Evolutionary conservation across 495 filamentous ascomycete species (phyloP).

Genomic region (Penicillium tannophilum): DNA sequence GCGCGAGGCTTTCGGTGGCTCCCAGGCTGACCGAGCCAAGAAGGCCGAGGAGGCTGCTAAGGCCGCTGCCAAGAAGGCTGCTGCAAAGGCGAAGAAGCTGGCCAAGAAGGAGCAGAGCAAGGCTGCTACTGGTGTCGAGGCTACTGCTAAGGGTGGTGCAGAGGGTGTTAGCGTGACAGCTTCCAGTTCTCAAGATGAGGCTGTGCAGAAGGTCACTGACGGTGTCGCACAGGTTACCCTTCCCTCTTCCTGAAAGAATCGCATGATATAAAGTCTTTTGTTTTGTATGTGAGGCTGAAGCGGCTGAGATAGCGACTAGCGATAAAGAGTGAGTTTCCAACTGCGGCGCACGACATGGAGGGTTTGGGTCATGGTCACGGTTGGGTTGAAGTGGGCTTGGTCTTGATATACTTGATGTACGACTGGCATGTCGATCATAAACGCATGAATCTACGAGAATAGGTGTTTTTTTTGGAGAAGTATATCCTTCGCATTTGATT

Average conservation of each 20-base stretch:
- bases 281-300: neutral
- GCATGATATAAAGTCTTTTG: neutral
- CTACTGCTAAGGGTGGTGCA: constrained; percentile 39
- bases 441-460: constrained; percentile 11
- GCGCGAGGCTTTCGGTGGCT: constrained; percentile 79
- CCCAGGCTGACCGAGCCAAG: constrained; percentile 59
- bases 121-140: constrained; percentile 34
- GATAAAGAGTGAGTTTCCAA: neutral
- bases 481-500: neutral
- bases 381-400: constrained; percentile 14
- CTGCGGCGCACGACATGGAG: constrained; percentile 12
- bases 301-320: neutral
- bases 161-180: constrained; percentile 26
- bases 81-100: constrained; percentile 58
- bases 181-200: constrained; percentile 31
- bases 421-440: constrained; percentile 13
- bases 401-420: constrained; percentile 17
- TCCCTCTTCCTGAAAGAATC: constrained; percentile 32
- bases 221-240: constrained; percentile 46
- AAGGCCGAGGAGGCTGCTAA: constrained; percentile 70
- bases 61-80: constrained; percentile 55
- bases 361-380: constrained; percentile 8
- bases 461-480: neutral
- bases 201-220: constrained; percentile 42
- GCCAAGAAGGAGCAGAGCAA: constrained; percentile 66